Percentiles rank a stretch among this genome's conserved stretches.
Evolutionary conservation across 306 rosid species (phyloP).

Genomic region (Ammopiptanthus mongolicus): DNA sequence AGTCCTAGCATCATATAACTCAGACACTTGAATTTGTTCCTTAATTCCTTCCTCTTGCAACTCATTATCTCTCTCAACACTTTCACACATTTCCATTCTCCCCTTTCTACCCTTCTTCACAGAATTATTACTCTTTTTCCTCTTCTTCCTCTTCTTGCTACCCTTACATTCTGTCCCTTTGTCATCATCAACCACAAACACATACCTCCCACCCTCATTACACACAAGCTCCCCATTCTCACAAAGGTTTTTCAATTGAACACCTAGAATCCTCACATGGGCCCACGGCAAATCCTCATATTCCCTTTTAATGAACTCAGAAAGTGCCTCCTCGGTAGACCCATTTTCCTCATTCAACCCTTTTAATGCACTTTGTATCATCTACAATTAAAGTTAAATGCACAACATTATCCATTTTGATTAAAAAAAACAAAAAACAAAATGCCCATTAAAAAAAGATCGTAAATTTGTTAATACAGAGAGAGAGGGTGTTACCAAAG

Average conservation of each 20-base stretch:
- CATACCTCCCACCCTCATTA: constrained; percentile 11
- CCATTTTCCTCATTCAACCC: constrained; percentile 21
- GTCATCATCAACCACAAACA: not conserved
- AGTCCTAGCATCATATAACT: not conserved
- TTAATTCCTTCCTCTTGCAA: not conserved
- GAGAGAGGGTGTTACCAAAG: constrained; percentile 1
- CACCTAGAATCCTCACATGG: constrained; percentile 27
- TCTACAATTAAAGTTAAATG: not conserved
- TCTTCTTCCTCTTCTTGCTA: constrained; percentile 10
- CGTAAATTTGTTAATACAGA: not conserved
- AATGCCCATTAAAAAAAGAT: not conserved
- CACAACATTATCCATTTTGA: not conserved
- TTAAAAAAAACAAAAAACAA: not conserved
- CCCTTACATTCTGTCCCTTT: not conserved
- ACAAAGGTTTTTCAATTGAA: constrained; percentile 31
- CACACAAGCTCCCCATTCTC: constrained; percentile 15
- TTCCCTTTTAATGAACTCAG: constrained; percentile 16
- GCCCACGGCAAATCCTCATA: constrained; percentile 39
- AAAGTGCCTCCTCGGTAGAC: constrained; percentile 28
- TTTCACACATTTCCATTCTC: not conserved
- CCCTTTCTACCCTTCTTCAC: not conserved
- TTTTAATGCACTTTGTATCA: constrained; percentile 32
- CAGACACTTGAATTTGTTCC: not conserved
- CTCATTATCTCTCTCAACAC: not conserved
- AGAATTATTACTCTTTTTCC: not conserved